Base-by-base conservation (phyloP, 1,139 yeast genomes). In the Hemisphaericaspora lyxosophila region DNA sequence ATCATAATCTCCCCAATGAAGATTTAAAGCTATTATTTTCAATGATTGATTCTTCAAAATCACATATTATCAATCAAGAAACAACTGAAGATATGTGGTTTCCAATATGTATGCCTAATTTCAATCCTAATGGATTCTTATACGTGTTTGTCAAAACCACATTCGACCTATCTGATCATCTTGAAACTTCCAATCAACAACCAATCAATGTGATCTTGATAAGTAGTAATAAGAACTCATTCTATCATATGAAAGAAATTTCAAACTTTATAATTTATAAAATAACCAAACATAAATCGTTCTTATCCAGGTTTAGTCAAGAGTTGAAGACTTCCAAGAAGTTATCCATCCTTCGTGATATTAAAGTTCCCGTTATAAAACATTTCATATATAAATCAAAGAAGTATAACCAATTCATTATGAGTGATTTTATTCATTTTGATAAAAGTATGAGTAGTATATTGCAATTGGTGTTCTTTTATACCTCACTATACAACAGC, bases 21-120 rank as follows among this genome's bases (percentile, higher is more conserved):
- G 77, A 71, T 48, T 38, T 68, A 27, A 54, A 56, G 18, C 50
- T 61, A 7, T 49, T 70, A 19, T 44, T 67, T 7, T 49, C 63
- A 8, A 57, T 64, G 31, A 54, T 69, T 4, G 49, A 60, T 19
- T 57, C 64, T 4, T 39, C 50, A 4, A 34, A 34, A 13, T 17
- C 31, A 13, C 23, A 27, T 16, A 15, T 33, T 5, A 51, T 47
- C 11, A 53, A 50, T 14, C 44, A 42, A 13, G 48, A 53, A 12
- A 42, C 48, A 2, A 46, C 57, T 15, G 92, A 85, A 48, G 96
- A 90, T 51, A 77, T 88, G 44, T 92, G 97, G 97, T 77, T 88
- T 11, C 98, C 98, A 0, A 70, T 92, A 2, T 92, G 98, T 57
- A 72, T 92, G 59, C 96, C 98, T 0, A 79, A 85, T 48, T 92